A percentile compares a stretch with the other conserved stretches of the same genome.
phyloP scores from a whole-genome alignment of 2,329 filamentous ascomycete species.

The Bretziella fagacearum region DNA sequence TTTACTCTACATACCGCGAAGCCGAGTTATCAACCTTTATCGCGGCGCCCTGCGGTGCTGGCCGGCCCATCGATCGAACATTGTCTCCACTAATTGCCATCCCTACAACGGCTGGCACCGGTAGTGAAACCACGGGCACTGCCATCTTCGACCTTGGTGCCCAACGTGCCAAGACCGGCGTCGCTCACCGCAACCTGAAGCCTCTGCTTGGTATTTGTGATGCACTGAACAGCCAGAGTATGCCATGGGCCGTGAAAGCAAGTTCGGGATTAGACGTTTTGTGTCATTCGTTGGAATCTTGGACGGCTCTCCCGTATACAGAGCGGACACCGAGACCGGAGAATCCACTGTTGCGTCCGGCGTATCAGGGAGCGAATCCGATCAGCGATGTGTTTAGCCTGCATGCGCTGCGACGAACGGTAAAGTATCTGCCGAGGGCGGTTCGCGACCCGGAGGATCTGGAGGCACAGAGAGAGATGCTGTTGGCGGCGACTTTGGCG shows the following conservation, averaged over 20 bases:
- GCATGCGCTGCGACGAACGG: slow-evolving; percentile 62
- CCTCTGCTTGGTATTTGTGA: slow-evolving; percentile 79
- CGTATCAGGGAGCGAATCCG: slow-evolving; percentile 93
- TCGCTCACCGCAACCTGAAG: slow-evolving; percentile 89
- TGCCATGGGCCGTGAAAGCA: slow-evolving; percentile 88
- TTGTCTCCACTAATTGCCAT: slow-evolving; percentile 57
- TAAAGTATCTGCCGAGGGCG: slow-evolving; percentile 82
- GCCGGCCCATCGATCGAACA: slow-evolving; percentile 48
- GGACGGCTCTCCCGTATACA: slow-evolving; percentile 91
- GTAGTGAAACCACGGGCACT: slow-evolving; percentile 89
- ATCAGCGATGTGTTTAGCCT: slow-evolving; percentile 96
- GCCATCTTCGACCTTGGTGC: slow-evolving; percentile 93
- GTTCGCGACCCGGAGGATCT: slow-evolving; percentile 76
- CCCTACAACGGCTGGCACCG: slow-evolving; percentile 67
- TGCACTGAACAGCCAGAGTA: slow-evolving; percentile 81
- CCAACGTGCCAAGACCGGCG: slow-evolving; percentile 83
- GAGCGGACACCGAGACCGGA: slow-evolving; percentile 67
- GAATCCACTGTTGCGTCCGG: slow-evolving; percentile 80
- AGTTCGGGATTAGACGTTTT: slow-evolving; percentile 85
- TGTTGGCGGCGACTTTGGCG: slow-evolving; percentile 81
- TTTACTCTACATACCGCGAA: slow-evolving; percentile 79
- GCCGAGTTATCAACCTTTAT: slow-evolving; percentile 96
- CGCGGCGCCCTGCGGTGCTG: slow-evolving; percentile 82
- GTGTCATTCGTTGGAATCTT: slow-evolving; percentile 88
- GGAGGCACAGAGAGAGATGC: slow-evolving; percentile 90